Base-by-base conservation (phyloP, 2,329 filamentous ascomycete genomes). In the Colletotrichum camelliae region DNA sequence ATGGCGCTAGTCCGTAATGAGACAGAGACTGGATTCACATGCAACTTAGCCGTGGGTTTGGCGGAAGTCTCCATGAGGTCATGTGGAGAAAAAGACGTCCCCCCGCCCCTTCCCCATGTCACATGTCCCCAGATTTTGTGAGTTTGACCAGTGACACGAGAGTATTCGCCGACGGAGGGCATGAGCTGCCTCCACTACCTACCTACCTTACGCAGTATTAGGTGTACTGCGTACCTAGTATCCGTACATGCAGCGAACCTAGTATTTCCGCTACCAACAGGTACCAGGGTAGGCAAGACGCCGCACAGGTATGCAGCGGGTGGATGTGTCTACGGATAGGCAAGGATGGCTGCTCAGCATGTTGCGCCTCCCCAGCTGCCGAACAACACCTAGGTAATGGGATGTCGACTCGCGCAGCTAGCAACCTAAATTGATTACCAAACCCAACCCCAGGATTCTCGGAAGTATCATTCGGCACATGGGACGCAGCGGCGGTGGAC, bases 21-120 rank as follows among this genome's bases (percentile, higher is more conserved):
- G 77, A 15, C n/a, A 67, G 62, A 57, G 18, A 37, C 24, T 58
- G n/a, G 24, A 58, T 76, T 76, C 74, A 76, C 74, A 76, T 76
- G 74, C 58, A 58, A 73, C 70, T 68, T 24, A 58, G 12, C 64
- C 55, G 57, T 72, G 64, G 73, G 62, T 58, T 67, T 67, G 16
- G 64, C 27, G 52, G 27, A 64, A 48, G 43, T 55, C 57, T 68
- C 21, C 21, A 71, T 71, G 74, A 76, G 74, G 67, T 75, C 74
- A 76, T 76, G 74, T 71, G 74, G 72, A 67, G 74, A 71, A 61
- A n/a, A 24, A 12, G 21, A 27, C n/a, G 24, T 37, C 60, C 65
- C 31, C 39, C 61, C 24, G 21, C 37, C 72, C 61, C n/a, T 24
- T 24, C 57, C 43, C 70, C 57, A 68, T 75, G 64, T 75, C 70